These are phyloP conservation scores for Backusella westeae DNA, from an alignment of 192 early-diverging fungal genomes.

Conservation along the genomic window DNA sequence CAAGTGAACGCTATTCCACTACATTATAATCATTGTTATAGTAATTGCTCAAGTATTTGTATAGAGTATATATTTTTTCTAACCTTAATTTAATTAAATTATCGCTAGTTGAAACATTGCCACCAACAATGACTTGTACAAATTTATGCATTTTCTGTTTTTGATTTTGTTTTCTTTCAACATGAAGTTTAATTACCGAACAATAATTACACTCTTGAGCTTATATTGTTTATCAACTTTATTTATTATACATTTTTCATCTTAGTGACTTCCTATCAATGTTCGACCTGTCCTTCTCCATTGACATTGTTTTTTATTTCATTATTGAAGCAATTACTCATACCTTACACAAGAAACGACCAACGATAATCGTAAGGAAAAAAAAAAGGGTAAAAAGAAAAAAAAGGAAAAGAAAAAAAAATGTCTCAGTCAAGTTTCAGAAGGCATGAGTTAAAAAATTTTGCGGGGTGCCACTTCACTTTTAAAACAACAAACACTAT, in stretches of 20 bases:
- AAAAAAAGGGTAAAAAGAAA: neutral
- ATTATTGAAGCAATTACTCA: neutral
- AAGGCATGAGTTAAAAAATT: neutral
- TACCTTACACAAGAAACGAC: neutral
- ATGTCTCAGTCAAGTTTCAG: constrained; percentile 7
- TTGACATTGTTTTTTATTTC: neutral
- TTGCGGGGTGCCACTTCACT: neutral
- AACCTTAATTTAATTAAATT: constrained; percentile 1
- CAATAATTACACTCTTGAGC: neutral
- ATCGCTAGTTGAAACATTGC: neutral
- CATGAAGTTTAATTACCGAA: neutral
- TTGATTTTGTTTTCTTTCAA: neutral
- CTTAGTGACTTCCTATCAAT: no score
- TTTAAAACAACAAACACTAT: neutral
- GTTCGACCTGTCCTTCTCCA: no score
- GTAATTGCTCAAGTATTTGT: neutral
- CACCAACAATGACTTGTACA: neutral
- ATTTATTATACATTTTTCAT: neutral
- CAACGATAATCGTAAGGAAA: neutral
- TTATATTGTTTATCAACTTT: neutral
- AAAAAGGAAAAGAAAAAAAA: neutral
- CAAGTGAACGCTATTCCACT: neutral
- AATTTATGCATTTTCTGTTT: neutral
- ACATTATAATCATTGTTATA: neutral
- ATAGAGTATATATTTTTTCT: neutral